phyloP scores from a whole-genome alignment of 2,329 filamentous ascomycete species.

The Xylariales sp. region DNA sequence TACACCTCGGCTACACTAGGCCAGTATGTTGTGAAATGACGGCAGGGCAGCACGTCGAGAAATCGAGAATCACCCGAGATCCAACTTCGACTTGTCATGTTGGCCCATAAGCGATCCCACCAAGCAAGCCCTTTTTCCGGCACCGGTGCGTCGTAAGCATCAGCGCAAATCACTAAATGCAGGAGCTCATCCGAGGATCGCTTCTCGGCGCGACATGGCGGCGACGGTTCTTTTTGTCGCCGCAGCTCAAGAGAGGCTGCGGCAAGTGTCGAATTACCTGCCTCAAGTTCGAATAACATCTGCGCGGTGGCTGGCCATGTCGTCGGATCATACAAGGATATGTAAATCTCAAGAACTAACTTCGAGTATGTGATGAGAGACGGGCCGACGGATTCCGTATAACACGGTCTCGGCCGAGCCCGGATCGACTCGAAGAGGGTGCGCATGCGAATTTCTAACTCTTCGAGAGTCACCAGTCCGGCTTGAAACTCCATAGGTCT shows the following conservation, averaged over 20 bases:
- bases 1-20: slow-evolving; percentile 59
- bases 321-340: slow-evolving; percentile 56
- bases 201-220: slow-evolving; percentile 38
- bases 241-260: slow-evolving; percentile 39
- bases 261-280: slow-evolving; percentile 58
- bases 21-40: slow-evolving; percentile 60
- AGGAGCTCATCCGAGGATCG: slow-evolving; percentile 51
- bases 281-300: slow-evolving; percentile 58
- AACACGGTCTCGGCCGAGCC: not conserved
- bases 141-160: slow-evolving; percentile 58
- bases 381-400: slow-evolving; percentile 49
- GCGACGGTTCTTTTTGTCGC: slow-evolving; percentile 54
- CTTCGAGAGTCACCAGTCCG: not conserved
- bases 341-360: slow-evolving; percentile 53
- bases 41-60: slow-evolving; percentile 58
- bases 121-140: slow-evolving; percentile 53
- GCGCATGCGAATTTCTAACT: not conserved
- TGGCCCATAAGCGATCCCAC: slow-evolving; percentile 60
- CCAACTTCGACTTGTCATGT: slow-evolving; percentile 60
- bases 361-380: slow-evolving; percentile 59
- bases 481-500: slow-evolving; percentile 49
- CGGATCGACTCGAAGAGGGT: not conserved
- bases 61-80: slow-evolving; percentile 62
- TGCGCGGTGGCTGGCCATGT: slow-evolving; percentile 57
- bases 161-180: slow-evolving; percentile 58